These are phyloP conservation scores for Heimioporus sp. DNA, from an alignment of 768 basidiomycete genomes.

Conservation along the genomic window DNA sequence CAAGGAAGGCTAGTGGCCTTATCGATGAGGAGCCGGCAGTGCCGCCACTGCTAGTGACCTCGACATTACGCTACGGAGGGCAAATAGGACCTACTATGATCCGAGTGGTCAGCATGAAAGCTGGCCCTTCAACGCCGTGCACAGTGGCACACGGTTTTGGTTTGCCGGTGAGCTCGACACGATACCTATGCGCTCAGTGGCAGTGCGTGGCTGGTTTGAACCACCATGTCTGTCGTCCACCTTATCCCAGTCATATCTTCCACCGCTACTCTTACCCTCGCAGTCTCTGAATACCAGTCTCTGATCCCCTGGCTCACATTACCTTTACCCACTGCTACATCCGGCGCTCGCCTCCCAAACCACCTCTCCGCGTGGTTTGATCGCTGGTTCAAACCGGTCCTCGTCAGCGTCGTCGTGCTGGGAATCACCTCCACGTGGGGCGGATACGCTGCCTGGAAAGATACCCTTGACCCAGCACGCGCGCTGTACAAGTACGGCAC, in stretches of 20 bases:
- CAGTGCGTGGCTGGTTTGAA: too few relatives aligned
- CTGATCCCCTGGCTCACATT: background rate
- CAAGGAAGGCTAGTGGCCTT: too few relatives aligned
- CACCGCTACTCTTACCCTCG: slow-evolving; percentile 1
- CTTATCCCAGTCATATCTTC: slow-evolving; percentile 4
- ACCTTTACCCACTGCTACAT: background rate
- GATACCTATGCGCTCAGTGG: too few relatives aligned
- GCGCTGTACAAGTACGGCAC: slow-evolving; percentile 1
- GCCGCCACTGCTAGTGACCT: too few relatives aligned
- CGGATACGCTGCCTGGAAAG: background rate
- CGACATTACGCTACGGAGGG: too few relatives aligned
- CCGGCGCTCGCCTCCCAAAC: background rate
- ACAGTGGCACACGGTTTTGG: too few relatives aligned
- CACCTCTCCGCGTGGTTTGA: background rate
- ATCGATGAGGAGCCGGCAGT: too few relatives aligned
- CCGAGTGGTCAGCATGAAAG: too few relatives aligned
- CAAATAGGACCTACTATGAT: too few relatives aligned
- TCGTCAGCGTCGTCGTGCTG: background rate
- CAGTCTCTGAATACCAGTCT: background rate
- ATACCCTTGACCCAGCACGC: background rate
- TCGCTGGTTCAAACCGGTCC: background rate
- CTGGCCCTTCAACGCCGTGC: too few relatives aligned
- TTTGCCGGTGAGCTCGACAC: too few relatives aligned
- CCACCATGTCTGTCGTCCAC: background rate
- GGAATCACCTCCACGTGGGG: background rate